Base-by-base conservation (phyloP, 2,329 filamentous ascomycete genomes). In the Bipolaris zeicola region DNA sequence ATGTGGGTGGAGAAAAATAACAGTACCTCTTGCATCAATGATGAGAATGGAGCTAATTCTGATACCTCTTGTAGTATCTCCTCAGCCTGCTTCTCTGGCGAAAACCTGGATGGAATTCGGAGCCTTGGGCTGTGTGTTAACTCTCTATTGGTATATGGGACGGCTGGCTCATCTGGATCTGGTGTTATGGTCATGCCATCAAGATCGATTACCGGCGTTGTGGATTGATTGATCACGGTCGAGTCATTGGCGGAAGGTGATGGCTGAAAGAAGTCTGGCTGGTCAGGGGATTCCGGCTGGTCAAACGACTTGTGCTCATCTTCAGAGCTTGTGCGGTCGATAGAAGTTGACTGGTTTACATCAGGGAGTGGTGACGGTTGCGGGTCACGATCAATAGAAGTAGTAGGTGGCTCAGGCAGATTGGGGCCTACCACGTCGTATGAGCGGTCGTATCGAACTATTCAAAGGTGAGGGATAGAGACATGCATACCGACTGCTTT, bases 151-250 rank as follows among this genome's bases (percentile, higher is more conserved):
- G 53, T 18, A 24, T 65, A 50, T 16, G 52, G 49, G 3, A 41
- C 36, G 1, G 50, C 14, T 18, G 61, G 50, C 14, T 42, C 33
- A 14, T 50, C 41, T 5, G 62, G 22, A 33, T 59, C 63, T 6
- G 61, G 41, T 55, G 68, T 62, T 16, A 73, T 57, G 8, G 61
- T 68, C 71, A 75, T 74, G 26, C 72, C 71, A 48, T 76, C 71
- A 5, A 76, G 52, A 58, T 76, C 70, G 8, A 74, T 61, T 3
- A 45, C 33, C 14, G 52, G 38, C 6, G 50, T 59, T 10, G 51
- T 42, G 18, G 10, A 8, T 13, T 31, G 28, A 13, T 13, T 31
- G 28, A 31, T 13, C 10, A 13, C 1, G 28, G 28, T 31, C 28
- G 8, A 7, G 26, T 7, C 26, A 28, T 28, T 28, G 8, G 26